phyloP scores from a whole-genome alignment of 345 rosid genomes.

The Ricinus communis region DNA sequence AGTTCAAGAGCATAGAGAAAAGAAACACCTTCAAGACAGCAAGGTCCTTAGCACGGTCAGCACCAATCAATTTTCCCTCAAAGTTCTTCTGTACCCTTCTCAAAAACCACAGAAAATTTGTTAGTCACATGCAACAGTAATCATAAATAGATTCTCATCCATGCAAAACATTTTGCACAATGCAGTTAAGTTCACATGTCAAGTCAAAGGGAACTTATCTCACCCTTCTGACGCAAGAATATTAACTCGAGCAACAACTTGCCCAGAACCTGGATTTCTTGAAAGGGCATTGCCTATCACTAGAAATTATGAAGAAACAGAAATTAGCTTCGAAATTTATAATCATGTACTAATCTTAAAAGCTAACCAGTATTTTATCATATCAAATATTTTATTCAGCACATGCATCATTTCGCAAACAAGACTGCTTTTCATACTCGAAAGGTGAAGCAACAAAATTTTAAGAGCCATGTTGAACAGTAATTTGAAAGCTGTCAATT shows the following conservation, averaged over 20 bases:
- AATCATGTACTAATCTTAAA: conserved; percentile 1
- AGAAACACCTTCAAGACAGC: conserved; percentile 76
- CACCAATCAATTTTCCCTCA: conserved; percentile 87
- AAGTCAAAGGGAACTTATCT: conserved; percentile 36
- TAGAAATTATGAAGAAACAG: conserved; percentile 23
- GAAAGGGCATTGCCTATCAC: conserved; percentile 93
- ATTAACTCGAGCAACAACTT: conserved; percentile 91
- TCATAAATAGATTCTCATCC: not conserved
- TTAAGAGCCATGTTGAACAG: too few species aligned
- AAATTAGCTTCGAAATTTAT: conserved; percentile 7
- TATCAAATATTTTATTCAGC: not conserved
- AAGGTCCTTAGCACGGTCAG: conserved; percentile 90
- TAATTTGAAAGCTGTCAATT: too few species aligned
- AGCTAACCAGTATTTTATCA: not conserved
- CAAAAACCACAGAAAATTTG: conserved; percentile 17
- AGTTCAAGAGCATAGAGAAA: not conserved
- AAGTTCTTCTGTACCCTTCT: conserved; percentile 85
- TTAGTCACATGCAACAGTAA: not conserved
- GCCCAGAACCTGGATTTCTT: conserved; percentile 73
- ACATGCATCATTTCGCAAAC: not conserved
- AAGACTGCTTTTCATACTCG: not conserved
- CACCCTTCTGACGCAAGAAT: conserved; percentile 92
- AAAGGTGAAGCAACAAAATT: too few species aligned
- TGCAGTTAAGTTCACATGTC: conserved; percentile 30
- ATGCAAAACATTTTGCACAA: conserved; percentile 10